Percentiles rank a stretch among this genome's conserved stretches.
Conservation (phyloP, 1,284 basidiomycete species). For the Mrakiaceae sp. region DNA sequence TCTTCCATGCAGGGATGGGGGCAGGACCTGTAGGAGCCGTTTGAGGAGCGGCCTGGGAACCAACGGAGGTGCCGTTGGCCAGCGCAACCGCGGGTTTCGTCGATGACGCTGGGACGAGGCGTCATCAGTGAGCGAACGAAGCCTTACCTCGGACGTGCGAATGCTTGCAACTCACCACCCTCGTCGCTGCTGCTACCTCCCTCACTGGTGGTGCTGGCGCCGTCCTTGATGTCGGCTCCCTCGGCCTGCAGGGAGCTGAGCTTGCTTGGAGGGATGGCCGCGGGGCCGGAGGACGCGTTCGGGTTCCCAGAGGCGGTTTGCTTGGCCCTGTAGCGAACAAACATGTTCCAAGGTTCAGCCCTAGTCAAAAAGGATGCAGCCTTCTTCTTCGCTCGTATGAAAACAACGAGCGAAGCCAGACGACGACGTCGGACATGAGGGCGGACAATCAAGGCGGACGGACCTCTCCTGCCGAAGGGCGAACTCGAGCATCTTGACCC, state of each 20-base stretch:
- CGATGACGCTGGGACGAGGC: neutral
- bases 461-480: conserved; percentile 87
- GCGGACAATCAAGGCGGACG: conserved; percentile 24
- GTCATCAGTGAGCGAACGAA: too few species aligned
- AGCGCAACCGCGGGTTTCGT: neutral
- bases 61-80: conserved; percentile 24
- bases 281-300: conserved; percentile 8
- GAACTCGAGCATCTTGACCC: conserved; percentile 99
- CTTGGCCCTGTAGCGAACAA: conserved; percentile 26
- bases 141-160: neutral
- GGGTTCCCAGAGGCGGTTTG: conserved; percentile 1
- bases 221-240: conserved; percentile 31
- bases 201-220: conserved; percentile 26
- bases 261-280: conserved; percentile 29
- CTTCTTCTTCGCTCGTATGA: conserved; percentile 57
- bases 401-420: conserved; percentile 16
- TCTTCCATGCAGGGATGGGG: conserved; percentile 46
- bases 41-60: conserved; percentile 17
- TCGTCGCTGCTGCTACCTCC: conserved; percentile 25
- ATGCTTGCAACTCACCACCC: conserved; percentile 15
- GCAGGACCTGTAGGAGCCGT: conserved; percentile 6
- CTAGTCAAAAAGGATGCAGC: conserved; percentile 42
- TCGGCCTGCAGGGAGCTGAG: conserved; percentile 33
- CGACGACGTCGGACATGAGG: conserved; percentile 15
- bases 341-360: too few species aligned